These are phyloP conservation scores for Aureobasidium sp. DNA, from an alignment of 2,329 filamentous ascomycete species.

Conservation along the genomic window DNA sequence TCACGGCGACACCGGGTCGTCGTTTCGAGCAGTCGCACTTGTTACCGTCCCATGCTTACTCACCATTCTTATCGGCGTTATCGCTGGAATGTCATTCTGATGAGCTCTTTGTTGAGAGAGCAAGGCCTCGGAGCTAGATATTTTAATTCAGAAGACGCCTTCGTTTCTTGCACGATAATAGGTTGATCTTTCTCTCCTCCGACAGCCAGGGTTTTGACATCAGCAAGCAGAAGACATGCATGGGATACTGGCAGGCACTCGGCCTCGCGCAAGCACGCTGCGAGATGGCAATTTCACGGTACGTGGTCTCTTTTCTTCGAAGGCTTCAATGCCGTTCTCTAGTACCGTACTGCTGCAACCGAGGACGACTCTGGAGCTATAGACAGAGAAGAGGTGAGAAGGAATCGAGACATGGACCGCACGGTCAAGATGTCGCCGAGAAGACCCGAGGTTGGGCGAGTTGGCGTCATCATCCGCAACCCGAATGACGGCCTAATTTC, in stretches of 20 bases:
- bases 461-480: not conserved
- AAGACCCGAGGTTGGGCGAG: constrained; percentile 8
- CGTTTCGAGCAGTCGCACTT: not conserved
- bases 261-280: constrained; percentile 17
- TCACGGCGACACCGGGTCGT: too few relatives aligned
- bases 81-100: constrained; percentile 5
- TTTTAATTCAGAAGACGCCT: too few relatives aligned
- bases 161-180: not conserved
- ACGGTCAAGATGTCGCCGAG: not conserved
- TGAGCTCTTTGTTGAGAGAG: constrained; percentile 9
- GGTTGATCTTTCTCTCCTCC: not conserved
- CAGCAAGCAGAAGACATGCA: not conserved
- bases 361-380: not conserved
- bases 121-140: not conserved
- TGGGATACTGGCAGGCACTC: constrained; percentile 4
- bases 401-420: not conserved
- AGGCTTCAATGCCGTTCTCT: not conserved
- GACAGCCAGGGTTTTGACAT: not conserved
- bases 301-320: not conserved
- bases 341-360: constrained; percentile 1
- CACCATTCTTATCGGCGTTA: constrained; percentile 7
- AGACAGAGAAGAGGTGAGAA: not conserved
- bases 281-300: constrained; percentile 14
- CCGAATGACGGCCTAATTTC: constrained; percentile 13
- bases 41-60: not conserved